Conservation (phyloP, 2,329 filamentous ascomycete genomes). For the Botryotinia calthae region DNA sequence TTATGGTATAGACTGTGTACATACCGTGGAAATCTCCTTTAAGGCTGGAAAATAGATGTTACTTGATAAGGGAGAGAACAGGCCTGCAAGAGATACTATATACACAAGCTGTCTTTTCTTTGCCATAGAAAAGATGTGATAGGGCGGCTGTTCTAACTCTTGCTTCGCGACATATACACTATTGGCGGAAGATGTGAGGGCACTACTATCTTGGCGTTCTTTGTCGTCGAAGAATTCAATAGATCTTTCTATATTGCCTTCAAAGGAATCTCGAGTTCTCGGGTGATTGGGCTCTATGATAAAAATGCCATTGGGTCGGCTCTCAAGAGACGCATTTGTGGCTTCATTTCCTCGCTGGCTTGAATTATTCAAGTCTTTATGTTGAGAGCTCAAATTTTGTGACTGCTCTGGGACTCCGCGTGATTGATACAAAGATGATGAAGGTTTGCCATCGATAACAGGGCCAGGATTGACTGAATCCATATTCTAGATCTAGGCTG, state of each 20-base stretch:
- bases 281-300: slow-evolving; percentile 11
- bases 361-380: not conserved
- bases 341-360: not conserved
- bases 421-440: not conserved
- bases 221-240: slow-evolving; percentile 1
- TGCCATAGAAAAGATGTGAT: slow-evolving; percentile 30
- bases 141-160: slow-evolving; percentile 25
- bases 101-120: slow-evolving; percentile 47
- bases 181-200: slow-evolving; percentile 1
- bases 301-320: slow-evolving; percentile 2
- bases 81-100: slow-evolving; percentile 36
- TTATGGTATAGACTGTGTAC: not conserved
- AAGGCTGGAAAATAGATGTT: slow-evolving; percentile 30
- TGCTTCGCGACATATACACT: slow-evolving; percentile 3
- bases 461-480: not conserved
- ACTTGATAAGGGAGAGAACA: slow-evolving; percentile 28
- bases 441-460: slow-evolving; percentile 5
- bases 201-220: not conserved
- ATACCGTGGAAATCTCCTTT: slow-evolving; percentile 9
- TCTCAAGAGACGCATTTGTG: not conserved
- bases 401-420: not conserved
- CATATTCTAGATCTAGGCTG: slow-evolving; percentile 3
- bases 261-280: not conserved
- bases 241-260: slow-evolving; percentile 1
- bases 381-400: not conserved